Conservation (phyloP, 2,329 filamentous ascomycete genomes). For the Xylariaceae sp. region DNA sequence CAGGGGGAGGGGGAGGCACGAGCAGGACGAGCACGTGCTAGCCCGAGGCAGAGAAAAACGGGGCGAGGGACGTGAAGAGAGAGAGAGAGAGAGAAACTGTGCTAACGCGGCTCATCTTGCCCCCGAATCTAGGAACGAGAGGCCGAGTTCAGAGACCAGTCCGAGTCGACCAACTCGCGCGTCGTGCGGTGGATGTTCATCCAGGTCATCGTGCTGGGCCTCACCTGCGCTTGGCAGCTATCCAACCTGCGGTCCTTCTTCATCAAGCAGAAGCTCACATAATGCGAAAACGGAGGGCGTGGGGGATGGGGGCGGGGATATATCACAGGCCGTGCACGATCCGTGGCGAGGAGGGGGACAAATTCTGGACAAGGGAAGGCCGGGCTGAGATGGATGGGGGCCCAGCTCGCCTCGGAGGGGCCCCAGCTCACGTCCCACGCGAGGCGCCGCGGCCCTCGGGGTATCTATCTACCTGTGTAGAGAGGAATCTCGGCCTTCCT, state of each 20-base stretch:
- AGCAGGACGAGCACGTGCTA: too few species aligned
- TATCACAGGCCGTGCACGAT: not conserved
- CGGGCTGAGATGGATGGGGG: too few species aligned
- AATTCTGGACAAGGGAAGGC: too few species aligned
- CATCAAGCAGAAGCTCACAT: conserved; percentile 99
- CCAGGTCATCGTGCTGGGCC: conserved; percentile 74
- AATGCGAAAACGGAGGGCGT: conserved; percentile 16
- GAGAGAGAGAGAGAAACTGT: conserved; percentile 1
- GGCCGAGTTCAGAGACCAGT: conserved; percentile 96
- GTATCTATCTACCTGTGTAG: too few species aligned
- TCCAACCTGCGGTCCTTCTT: conserved; percentile 95
- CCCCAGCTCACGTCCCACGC: too few species aligned
- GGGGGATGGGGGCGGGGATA: too few species aligned
- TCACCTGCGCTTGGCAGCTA: conserved; percentile 94
- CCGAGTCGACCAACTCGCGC: conserved; percentile 82
- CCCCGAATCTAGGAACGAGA: conserved; percentile 70
- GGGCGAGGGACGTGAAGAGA: not conserved
- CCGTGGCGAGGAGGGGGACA: not conserved
- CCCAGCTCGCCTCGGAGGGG: too few species aligned
- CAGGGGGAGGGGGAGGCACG: too few species aligned
- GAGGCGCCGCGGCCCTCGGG: too few species aligned
- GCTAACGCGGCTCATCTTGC: conserved; percentile 1
- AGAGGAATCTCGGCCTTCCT: too few species aligned
- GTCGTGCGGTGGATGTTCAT: conserved; percentile 92
- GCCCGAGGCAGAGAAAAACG: not conserved